These are phyloP conservation scores for Trifolium pratense DNA, from an alignment of 306 rosid species.

Conservation along the genomic window DNA sequence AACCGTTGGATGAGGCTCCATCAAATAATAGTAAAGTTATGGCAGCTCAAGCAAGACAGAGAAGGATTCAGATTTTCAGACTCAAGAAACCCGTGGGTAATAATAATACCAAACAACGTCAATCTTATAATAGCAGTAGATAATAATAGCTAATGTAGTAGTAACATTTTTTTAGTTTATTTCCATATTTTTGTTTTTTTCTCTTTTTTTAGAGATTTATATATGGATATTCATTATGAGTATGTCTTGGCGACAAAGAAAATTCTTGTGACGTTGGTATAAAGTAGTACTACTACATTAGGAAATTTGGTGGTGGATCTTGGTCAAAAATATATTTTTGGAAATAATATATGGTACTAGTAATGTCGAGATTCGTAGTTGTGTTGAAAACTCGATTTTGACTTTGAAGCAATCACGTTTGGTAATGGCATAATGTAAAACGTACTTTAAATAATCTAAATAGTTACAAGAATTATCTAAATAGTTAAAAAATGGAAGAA, in stretches of 20 bases:
- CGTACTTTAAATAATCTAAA: too few species aligned
- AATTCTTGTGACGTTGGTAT: not conserved
- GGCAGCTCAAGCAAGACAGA: conserved; percentile 67
- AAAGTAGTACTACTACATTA: not conserved
- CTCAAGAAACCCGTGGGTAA: conserved; percentile 45
- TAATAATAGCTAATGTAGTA: not conserved
- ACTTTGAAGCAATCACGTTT: not conserved
- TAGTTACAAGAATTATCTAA: too few species aligned
- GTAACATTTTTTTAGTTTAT: not conserved
- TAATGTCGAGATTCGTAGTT: not conserved
- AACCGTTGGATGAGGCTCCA: conserved; percentile 38
- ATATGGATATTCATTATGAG: not conserved
- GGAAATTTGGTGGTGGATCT: not conserved
- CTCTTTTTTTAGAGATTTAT: too few species aligned
- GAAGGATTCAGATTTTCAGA: conserved; percentile 58
- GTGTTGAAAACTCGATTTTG: not conserved
- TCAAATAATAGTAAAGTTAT: not conserved
- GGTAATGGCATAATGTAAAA: too few species aligned
- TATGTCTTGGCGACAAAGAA: not conserved
- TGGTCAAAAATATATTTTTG: not conserved
- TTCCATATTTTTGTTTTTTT: too few species aligned
- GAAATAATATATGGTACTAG: not conserved
- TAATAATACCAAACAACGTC: conserved; percentile 39
- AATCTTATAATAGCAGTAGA: conserved; percentile 7
- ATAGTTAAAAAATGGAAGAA: too few species aligned